Base-by-base conservation (phyloP, 164 flowering plant species). In the Dillenia suffruticosa region DNA sequence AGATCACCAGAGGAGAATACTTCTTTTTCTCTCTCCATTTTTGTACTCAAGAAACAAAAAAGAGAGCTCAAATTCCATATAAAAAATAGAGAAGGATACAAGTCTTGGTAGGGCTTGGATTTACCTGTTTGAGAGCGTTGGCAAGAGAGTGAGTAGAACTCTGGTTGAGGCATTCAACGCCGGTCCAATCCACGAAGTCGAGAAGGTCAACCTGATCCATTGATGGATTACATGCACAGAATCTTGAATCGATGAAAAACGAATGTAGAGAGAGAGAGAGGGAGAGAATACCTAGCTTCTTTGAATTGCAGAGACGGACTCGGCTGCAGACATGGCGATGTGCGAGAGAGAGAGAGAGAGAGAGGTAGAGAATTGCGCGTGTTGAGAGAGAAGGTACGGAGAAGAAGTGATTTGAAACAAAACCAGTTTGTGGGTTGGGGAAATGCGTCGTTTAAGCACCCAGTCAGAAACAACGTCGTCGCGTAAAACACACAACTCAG, bases 91-190 rank as follows among this genome's bases (percentile, higher is more conserved):
- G 2, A 15, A 10, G 51, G 43, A n/a, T 46, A 49, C 57, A 57
- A 71, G 24, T 61, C 22, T 54, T 0, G 10, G 19, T 3, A 46
- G 40, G 7, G 40, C 5, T 32, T 32, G 40, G 1, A 44, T 12
- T 14, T 63, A 88, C 97, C 93, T 94, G 95, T 68, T 91, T 89
- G 68, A 94, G 83, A 66, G 99, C 95, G 59, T 91, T 89, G 49
- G 66, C 58, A 40, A 83, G 60, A 22, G 95, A 76, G 69, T 84
- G 87, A 54, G 66, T 57, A 1, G 84, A 14, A 72, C 74, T 94
- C 54, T 89, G 92, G 68, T 94, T 94, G 56, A 94, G 90, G 68
- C 99, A 91, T 75, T 94, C 97, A 11, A 94, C 85, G 15, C 92
- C 84, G 32, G 89, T 74, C 97, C 97, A 94, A 61, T 89, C 90